These are phyloP conservation scores for Starmerella sp. DNA, from an alignment of 805 yeast genomes.

Conservation along the genomic window DNA sequence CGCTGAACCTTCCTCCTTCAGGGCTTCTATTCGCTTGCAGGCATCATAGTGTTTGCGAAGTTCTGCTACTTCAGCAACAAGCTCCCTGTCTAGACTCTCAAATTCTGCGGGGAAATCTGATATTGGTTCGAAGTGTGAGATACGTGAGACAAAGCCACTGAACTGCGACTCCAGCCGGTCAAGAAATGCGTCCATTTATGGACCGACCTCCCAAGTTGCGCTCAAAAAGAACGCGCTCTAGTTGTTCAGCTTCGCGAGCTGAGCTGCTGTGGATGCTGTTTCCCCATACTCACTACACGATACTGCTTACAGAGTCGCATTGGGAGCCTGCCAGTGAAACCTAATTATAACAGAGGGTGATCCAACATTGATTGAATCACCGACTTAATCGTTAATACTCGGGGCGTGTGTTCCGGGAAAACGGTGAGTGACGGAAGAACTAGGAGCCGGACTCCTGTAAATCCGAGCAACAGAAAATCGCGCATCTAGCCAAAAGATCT, in stretches of 20 bases:
- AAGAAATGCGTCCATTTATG: constrained; percentile 16
- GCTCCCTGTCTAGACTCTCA: constrained; percentile 23
- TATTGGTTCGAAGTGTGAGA: constrained; percentile 25
- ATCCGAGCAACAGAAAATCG: background rate
- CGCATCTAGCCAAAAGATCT: constrained; percentile 11
- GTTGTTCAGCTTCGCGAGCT: background rate
- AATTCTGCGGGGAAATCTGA: constrained; percentile 17
- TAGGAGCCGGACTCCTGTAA: background rate
- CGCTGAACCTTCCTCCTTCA: constrained; percentile 19
- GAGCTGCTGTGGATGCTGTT: no score
- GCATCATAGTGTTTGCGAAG: constrained; percentile 27
- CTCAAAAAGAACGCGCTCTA: background rate
- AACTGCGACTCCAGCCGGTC: constrained; percentile 20
- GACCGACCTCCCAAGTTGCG: background rate
- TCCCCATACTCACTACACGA: background rate
- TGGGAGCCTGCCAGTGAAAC: background rate
- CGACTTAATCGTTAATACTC: background rate
- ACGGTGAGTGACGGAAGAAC: background rate
- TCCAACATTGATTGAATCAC: background rate
- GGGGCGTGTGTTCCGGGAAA: background rate
- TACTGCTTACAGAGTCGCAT: background rate
- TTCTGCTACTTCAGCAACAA: constrained; percentile 25
- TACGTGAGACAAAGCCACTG: constrained; percentile 23
- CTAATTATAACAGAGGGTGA: background rate
- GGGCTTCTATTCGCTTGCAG: constrained; percentile 22